These are phyloP conservation scores for Myriosclerotinia duriaeana DNA, from an alignment of 2,329 filamentous ascomycete genomes.

Conservation along the genomic window DNA sequence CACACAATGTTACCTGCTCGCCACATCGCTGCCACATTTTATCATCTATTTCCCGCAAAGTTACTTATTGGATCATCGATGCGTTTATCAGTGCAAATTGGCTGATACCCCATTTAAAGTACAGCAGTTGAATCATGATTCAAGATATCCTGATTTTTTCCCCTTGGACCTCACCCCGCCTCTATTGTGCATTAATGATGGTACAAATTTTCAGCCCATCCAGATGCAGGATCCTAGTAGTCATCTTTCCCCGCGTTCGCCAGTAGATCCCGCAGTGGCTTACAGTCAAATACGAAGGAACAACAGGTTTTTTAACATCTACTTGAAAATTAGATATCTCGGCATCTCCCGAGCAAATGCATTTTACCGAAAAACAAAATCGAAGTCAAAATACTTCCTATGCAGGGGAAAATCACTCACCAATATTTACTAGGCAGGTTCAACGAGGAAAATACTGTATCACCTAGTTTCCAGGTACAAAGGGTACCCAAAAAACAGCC, in stretches of 20 bases:
- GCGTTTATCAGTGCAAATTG: not conserved
- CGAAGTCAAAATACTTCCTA: constrained; percentile 3
- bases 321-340: not conserved
- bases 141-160: constrained; percentile 13
- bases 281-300: constrained; percentile 8
- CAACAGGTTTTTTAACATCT: constrained; percentile 1
- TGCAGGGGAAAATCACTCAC: constrained; percentile 6
- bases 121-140: constrained; percentile 14
- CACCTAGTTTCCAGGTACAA: not conserved
- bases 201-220: constrained; percentile 14
- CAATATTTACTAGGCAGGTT: not conserved
- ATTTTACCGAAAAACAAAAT: constrained; percentile 4
- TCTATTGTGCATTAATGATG: constrained; percentile 10
- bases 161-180: constrained; percentile 7
- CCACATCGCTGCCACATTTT: not conserved
- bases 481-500: not conserved
- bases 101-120: not conserved
- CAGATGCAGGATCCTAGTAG: constrained; percentile 2
- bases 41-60: not conserved
- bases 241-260: constrained; percentile 20
- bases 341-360: not conserved
- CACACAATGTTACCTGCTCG: not conserved
- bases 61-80: constrained; percentile 7
- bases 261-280: constrained; percentile 7
- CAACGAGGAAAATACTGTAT: not conserved